Base-by-base conservation (phyloP, 208 protist species). In the Herpetomonas muscarum region DNA sequence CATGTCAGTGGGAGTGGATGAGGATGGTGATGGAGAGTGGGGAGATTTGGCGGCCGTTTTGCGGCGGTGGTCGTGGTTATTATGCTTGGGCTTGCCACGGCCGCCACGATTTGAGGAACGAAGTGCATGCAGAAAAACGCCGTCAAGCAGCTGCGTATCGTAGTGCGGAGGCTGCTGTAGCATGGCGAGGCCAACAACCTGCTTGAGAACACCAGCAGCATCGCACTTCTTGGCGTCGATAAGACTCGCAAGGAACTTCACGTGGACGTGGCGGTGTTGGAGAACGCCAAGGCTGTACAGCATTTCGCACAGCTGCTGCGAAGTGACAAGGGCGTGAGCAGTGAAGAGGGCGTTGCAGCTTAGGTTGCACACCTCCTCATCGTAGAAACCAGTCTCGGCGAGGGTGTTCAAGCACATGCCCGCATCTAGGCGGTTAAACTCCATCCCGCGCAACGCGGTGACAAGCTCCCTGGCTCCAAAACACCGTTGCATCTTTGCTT, bases 401-500 rank as follows among this genome's bases (percentile, higher is more conserved):
- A 92, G 74, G 12, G 58, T 85, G 42, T 47, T 79, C 9, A 96
- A 62, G 21, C 72, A 76, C 68, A 93, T 89, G 25, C 81, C 86
- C 0, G 89, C 89, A 53, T 96, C 89, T 0, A 89, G 53, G 30
- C 74, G 83, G 39, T 70, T 87, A 3, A 96, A 37, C 31, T 79
- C 66, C 46, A 74, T 69, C 12, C 66, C 53, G 6, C 76, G 64
- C 53, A 96, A 57, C 2, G 67, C 51, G 10, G 52, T 67, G 7
- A 96, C 51, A 4, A 96, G 73, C n/a, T 77, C 74, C 21, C 86
- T 74, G 9, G 86, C 75, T 22, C 80, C 76, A 0, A 46, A 5
- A 60, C 84, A 92, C 26, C 84, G 82, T 59, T 92, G 85, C 62
- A 96, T 56, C 59, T 93, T 93, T 1, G 89, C 83, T 62, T 93